These are phyloP conservation scores for Hypoxylon perforatum DNA, from an alignment of 495 filamentous ascomycete genomes.

Conservation along the genomic window DNA sequence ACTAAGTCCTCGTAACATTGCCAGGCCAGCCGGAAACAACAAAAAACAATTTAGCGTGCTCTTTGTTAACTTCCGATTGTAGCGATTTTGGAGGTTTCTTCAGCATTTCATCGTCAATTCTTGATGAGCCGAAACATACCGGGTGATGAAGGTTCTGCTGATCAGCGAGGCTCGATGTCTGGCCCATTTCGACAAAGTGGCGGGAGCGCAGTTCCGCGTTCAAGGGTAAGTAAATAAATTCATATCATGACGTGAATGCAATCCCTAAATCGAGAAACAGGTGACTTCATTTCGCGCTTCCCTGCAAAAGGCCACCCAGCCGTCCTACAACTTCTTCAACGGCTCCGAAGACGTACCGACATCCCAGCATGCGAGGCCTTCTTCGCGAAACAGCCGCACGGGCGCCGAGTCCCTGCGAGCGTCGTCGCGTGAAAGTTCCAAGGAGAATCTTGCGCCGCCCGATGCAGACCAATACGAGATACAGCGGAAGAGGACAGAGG, in stretches of 20 bases:
- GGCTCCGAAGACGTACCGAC: conserved; percentile 56
- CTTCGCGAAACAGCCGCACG: conserved; percentile 48
- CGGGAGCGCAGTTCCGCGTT: conserved; percentile 48
- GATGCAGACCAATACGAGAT: conserved; percentile 64
- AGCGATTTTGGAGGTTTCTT: background rate
- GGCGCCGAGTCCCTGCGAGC: conserved; percentile 48
- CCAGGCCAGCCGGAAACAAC: conserved; percentile 40
- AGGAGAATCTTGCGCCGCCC: conserved; percentile 60
- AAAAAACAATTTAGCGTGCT: conserved; percentile 36
- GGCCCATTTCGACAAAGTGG: conserved; percentile 51
- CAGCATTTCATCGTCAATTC: background rate
- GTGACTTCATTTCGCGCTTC: conserved; percentile 52
- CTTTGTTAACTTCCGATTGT: conserved; percentile 16
- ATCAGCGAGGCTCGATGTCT: conserved; percentile 34
- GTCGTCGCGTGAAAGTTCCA: conserved; percentile 58
- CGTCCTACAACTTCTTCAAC: conserved; percentile 70
- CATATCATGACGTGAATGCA: conserved; percentile 1
- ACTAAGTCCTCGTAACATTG: conserved; percentile 24
- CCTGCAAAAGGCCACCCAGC: conserved; percentile 57
- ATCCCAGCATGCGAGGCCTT: conserved; percentile 47
- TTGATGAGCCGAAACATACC: conserved; percentile 9
- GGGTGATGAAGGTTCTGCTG: background rate
- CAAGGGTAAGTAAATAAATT: conserved; percentile 56
- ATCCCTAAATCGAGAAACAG: conserved; percentile 22
- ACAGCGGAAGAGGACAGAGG: conserved; percentile 60